Percentiles rank a stretch among this genome's conserved stretches.
phyloP scores from a whole-genome alignment of 2,329 filamentous ascomycete genomes.

The Fusarium sp. region DNA sequence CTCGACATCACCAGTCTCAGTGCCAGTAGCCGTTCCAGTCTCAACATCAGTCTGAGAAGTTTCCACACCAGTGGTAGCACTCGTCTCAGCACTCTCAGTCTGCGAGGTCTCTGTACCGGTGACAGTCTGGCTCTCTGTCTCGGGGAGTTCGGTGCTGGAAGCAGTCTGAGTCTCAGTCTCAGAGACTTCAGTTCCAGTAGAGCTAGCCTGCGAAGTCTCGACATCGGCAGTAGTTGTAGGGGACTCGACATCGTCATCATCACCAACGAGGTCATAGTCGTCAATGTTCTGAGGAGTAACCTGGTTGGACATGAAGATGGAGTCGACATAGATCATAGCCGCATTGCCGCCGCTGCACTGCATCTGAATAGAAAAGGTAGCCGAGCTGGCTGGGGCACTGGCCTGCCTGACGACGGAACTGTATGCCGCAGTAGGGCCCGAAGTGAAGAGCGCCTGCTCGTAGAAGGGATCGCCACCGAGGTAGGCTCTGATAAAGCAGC shows the following conservation, averaged over 20 bases:
- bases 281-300: conserved; percentile 28
- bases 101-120: not conserved
- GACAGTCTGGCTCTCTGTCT: not conserved
- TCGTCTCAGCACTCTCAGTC: not conserved
- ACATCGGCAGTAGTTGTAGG: not conserved
- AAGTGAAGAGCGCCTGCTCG: not conserved
- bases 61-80: not conserved
- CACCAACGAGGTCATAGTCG: conserved; percentile 5
- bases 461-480: conserved; percentile 11
- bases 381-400: not conserved
- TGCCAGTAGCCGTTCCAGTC: not conserved
- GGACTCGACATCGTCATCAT: not conserved
- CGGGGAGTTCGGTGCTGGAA: not conserved
- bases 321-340: conserved; percentile 15
- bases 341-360: conserved; percentile 1
- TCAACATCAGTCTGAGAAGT: not conserved
- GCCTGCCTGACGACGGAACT: not conserved
- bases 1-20: not conserved
- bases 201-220: not conserved
- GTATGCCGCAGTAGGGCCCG: not conserved
- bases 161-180: not conserved
- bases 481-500: conserved; percentile 11
- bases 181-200: not conserved
- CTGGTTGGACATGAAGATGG: conserved; percentile 29
- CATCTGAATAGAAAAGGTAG: conserved; percentile 2